These are phyloP conservation scores for Ananas comosus DNA, from an alignment of 176 grass and related monocot species.

Conservation along the genomic window DNA sequence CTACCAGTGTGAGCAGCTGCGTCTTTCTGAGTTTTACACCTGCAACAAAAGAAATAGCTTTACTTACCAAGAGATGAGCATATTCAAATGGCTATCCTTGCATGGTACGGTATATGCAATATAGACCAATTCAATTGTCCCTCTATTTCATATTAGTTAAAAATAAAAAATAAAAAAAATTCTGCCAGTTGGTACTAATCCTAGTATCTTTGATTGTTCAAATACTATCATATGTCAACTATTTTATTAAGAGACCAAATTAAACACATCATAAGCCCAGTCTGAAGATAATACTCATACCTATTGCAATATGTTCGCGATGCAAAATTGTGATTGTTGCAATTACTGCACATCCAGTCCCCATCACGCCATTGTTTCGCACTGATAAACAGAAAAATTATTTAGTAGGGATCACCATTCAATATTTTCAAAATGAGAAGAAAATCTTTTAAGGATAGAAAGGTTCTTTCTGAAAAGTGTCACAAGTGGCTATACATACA, in stretches of 20 bases:
- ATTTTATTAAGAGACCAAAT: too few relatives aligned
- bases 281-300: conserved; percentile 30
- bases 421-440: neutral
- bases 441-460: neutral
- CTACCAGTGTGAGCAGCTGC: conserved; percentile 39
- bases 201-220: too few relatives aligned
- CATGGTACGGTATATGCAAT: neutral
- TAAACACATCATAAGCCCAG: neutral
- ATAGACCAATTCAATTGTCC: neutral
- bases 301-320: conserved; percentile 91
- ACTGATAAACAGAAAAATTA: conserved; percentile 31
- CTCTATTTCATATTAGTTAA: too few relatives aligned
- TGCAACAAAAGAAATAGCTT: conserved; percentile 25
- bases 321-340: conserved; percentile 99
- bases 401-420: neutral
- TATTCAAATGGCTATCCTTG: too few relatives aligned
- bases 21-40: conserved; percentile 81
- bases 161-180: too few relatives aligned
- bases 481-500: too few relatives aligned
- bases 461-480: too few relatives aligned
- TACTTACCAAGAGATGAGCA: neutral
- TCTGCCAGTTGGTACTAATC: too few relatives aligned
- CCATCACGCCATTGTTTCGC: conserved; percentile 92
- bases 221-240: too few relatives aligned
- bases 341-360: conserved; percentile 90